These are phyloP conservation scores for Durotheca rogersii DNA, from an alignment of 495 filamentous ascomycete genomes.

Conservation along the genomic window DNA sequence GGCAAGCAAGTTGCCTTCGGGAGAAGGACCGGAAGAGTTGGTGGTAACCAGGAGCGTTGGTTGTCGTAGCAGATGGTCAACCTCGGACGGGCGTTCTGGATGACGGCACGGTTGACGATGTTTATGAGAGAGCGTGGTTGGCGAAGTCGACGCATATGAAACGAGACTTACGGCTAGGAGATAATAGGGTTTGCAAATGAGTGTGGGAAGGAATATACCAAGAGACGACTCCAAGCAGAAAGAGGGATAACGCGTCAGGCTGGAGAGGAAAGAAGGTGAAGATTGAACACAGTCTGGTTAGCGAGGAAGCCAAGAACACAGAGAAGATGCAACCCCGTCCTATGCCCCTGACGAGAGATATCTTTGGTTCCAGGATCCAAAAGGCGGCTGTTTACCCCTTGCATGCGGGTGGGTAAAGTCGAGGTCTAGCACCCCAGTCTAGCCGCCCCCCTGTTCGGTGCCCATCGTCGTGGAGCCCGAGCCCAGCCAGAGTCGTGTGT, in stretches of 20 bases:
- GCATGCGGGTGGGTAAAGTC: constrained; percentile 7
- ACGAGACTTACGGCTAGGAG: constrained; percentile 21
- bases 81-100: constrained; percentile 14
- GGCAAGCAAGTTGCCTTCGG: constrained; percentile 26
- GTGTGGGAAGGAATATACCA: constrained; percentile 16
- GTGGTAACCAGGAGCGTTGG: constrained; percentile 11
- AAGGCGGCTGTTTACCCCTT: constrained; percentile 19
- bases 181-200: constrained; percentile 29
- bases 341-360: constrained; percentile 32
- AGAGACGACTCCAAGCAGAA: constrained; percentile 20
- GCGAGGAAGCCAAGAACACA: constrained; percentile 31
- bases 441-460: constrained; percentile 9
- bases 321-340: constrained; percentile 18
- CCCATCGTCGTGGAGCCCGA: constrained; percentile 26
- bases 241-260: constrained; percentile 18
- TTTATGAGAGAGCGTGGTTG: constrained; percentile 18
- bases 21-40: constrained; percentile 16
- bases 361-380: constrained; percentile 15
- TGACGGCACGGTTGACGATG: constrained; percentile 30
- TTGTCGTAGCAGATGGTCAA: constrained; percentile 5
- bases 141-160: constrained; percentile 35
- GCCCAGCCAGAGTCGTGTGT: too few species aligned
- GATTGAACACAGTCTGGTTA: constrained; percentile 29
- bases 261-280: constrained; percentile 22
- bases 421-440: constrained; percentile 25